A percentile compares a stretch with the other conserved stretches of the same genome.
These are phyloP conservation scores for Sporobolomyces pararoseus DNA, from an alignment of 768 basidiomycete genomes.

Conservation along the genomic window DNA sequence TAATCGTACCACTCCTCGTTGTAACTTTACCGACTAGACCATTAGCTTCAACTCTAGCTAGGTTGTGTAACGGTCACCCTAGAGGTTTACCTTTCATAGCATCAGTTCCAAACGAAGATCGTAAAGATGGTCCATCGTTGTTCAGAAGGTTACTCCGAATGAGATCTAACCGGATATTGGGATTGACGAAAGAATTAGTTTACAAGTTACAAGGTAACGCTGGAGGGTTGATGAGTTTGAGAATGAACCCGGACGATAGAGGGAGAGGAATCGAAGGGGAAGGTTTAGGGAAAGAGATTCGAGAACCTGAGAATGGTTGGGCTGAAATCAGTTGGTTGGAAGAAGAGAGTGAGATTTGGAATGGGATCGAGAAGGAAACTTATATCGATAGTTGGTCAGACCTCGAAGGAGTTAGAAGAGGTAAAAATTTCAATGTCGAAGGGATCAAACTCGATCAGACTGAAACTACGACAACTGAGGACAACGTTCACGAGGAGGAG, in stretches of 20 bases:
- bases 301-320: conserved; percentile 18
- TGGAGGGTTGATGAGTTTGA: conserved; percentile 52
- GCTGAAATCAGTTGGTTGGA: conserved; percentile 26
- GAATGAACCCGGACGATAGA: conserved; percentile 47
- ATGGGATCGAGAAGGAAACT: conserved; percentile 19
- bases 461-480: neutral
- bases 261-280: conserved; percentile 53
- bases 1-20: conserved; percentile 50
- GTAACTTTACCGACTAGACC: conserved; percentile 54
- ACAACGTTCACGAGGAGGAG: neutral
- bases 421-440: neutral
- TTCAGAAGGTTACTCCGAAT: conserved; percentile 49
- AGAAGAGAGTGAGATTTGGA: conserved; percentile 17
- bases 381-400: conserved; percentile 19
- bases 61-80: conserved; percentile 48
- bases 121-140: conserved; percentile 49
- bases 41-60: conserved; percentile 49
- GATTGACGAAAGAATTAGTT: conserved; percentile 48
- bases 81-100: conserved; percentile 52
- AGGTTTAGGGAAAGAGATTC: conserved; percentile 42
- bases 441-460: neutral
- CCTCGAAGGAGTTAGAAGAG: neutral
- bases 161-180: conserved; percentile 50
- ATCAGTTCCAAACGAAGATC: conserved; percentile 48
- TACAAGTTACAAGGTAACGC: conserved; percentile 49